Base-by-base conservation (phyloP, 139 green algal species). In the Coelastrella sp. region DNA sequence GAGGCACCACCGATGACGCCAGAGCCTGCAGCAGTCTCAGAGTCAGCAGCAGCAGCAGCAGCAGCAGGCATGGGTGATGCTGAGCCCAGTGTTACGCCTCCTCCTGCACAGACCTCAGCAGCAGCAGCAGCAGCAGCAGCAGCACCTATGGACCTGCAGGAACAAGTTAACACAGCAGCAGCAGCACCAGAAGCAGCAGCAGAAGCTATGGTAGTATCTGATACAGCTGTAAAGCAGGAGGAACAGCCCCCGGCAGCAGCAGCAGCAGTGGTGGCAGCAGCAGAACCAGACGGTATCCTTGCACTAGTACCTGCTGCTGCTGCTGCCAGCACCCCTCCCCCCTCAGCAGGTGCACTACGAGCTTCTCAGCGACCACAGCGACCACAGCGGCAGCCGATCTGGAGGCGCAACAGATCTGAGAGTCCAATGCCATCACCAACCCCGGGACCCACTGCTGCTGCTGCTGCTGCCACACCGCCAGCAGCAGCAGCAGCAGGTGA, bases 401-500 rank as follows among this genome's bases (percentile, higher is more conserved):
- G 53, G 13, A 50, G 73, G 75, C 25, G 53, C 9, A 15, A 67
- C 13, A 48, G 66, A 13, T 80, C 72, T 8, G 72, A 80, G 15
- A 80, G 72, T 53, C 72, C 72, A 3, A 50, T 53, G 23, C 23
- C 71, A 2, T 19, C 30, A 8, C 30, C 69, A 32, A 41, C 72
- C 0, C 72, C 72, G 11, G 48, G 17, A 21, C 43, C 48, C 5
- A 30, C 34, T 32, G 72, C 45, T 38, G 72, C 34, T 32, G 72
- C 72, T 66, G 41, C 30, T 19, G 48, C 30, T 50, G 48, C 45
- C 9, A 25, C 35, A 27, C 34, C 66, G 32, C 3, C 34, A 32
- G 66, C 66, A 41, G 71, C 71, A 60, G 72, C 72, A 50, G 48
- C 69, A 63, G 40, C 69, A 27, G 69, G 23, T 35, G 41, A 17